phyloP scores from a whole-genome alignment of 2,329 filamentous ascomycete genomes.

The Scopulariopsis brevicaulis region DNA sequence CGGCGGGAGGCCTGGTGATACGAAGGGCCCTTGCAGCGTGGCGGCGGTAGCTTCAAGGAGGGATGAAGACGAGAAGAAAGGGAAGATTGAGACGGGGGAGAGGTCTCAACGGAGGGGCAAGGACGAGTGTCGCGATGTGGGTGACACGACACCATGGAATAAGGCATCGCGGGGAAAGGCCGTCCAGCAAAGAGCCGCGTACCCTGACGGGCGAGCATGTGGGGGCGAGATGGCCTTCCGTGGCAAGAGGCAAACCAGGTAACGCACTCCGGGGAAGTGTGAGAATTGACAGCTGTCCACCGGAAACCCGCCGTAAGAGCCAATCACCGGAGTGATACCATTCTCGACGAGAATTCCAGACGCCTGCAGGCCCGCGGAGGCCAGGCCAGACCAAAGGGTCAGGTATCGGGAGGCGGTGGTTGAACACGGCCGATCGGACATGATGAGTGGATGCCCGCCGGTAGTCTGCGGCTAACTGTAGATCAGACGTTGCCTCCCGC shows the following conservation, averaged over 20 bases:
- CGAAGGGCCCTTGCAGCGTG: constrained; percentile 4
- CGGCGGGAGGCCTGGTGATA: background rate
- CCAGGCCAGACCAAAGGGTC: background rate
- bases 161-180: background rate
- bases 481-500: background rate
- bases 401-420: background rate
- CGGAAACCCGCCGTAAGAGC: background rate
- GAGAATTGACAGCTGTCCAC: constrained; percentile 1
- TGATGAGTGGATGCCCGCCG: background rate
- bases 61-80: background rate
- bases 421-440: background rate
- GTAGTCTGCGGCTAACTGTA: background rate
- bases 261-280: background rate
- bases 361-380: background rate
- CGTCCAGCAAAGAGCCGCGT: background rate
- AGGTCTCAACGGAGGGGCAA: background rate
- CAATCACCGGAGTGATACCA: background rate
- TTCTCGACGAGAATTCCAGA: background rate
- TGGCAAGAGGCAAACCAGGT: background rate
- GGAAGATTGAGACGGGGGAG: background rate
- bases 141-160: background rate
- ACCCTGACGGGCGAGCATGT: background rate
- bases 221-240: background rate
- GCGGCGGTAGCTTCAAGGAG: background rate
- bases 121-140: background rate